Conservation (phyloP, 2,329 filamentous ascomycete genomes). For the Polychaeton citri region DNA sequence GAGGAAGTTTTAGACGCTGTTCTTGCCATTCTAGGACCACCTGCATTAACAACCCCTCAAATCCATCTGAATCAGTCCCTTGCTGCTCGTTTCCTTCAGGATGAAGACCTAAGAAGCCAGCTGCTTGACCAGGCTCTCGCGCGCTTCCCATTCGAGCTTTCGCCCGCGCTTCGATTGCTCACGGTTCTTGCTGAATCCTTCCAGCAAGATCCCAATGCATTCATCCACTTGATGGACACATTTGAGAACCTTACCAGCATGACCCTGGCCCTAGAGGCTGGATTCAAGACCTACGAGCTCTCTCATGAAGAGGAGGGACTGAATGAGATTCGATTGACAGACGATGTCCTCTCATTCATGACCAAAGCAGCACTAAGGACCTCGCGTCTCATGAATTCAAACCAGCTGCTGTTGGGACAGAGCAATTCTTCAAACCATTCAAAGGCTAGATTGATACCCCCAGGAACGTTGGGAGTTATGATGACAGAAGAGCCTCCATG, state of each 20-base stretch:
- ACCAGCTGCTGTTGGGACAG: constrained; percentile 1
- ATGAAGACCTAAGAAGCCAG: constrained; percentile 41
- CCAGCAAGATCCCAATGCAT: constrained; percentile 3
- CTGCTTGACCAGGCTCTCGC: constrained; percentile 56
- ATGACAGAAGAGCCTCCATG: constrained; percentile 55
- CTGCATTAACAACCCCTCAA: constrained; percentile 2
- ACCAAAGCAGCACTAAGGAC: constrained; percentile 9
- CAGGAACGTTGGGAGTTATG: constrained; percentile 56
- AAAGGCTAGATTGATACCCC: constrained; percentile 34
- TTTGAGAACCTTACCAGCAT: constrained; percentile 59
- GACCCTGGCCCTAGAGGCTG: constrained; percentile 60
- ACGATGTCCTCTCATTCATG: constrained; percentile 50
- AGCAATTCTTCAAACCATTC: neutral
- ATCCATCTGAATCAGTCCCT: constrained; percentile 18
- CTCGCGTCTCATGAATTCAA: neutral
- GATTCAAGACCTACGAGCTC: constrained; percentile 63
- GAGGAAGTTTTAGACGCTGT: constrained; percentile 55
- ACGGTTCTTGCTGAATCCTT: constrained; percentile 10
- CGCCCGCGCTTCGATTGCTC: constrained; percentile 50
- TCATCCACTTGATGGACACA: constrained; percentile 38
- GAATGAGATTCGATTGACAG: constrained; percentile 59
- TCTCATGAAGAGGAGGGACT: constrained; percentile 76
- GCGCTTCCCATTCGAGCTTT: constrained; percentile 75
- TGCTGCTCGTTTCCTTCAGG: constrained; percentile 41
- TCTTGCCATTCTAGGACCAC: constrained; percentile 43